A percentile compares a stretch with the other conserved stretches of the same genome.
phyloP scores from a whole-genome alignment of 169 alveolate genomes.

The Eimeria zaria region DNA sequence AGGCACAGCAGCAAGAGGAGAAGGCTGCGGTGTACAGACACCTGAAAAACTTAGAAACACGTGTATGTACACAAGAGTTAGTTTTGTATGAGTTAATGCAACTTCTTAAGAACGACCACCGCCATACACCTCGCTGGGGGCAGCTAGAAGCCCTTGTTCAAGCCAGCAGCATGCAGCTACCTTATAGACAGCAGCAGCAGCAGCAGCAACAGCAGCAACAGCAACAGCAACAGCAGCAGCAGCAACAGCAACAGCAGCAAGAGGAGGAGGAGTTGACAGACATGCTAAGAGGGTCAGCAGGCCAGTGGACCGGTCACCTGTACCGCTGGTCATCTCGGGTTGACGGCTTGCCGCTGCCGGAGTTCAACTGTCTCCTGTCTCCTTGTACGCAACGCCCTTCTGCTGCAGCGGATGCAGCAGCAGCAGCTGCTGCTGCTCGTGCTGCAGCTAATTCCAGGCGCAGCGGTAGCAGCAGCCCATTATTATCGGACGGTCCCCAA shows the following conservation, averaged over 20 bases:
- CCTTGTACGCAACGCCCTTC: no score
- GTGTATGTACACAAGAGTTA: not conserved
- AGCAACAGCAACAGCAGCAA: constrained; percentile 20
- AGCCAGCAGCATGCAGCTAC: constrained; percentile 29
- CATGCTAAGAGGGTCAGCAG: not conserved
- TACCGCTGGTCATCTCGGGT: not conserved
- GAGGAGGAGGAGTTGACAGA: not conserved
- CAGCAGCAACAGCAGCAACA: constrained; percentile 6
- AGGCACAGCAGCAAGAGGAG: no score
- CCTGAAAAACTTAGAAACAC: no score
- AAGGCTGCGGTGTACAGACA: no score
- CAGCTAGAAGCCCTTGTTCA: not conserved
- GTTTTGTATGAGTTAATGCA: not conserved
- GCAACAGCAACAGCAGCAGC: constrained; percentile 33
- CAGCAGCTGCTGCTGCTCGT: not conserved
- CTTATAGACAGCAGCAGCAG: constrained; percentile 40
- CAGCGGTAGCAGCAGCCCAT: not conserved
- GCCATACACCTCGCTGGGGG: constrained; percentile 30
- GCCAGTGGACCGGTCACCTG: not conserved
- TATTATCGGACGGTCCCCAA: not conserved
- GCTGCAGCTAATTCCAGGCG: not conserved
- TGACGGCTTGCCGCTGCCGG: not conserved
- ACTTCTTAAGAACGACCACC: constrained; percentile 46
- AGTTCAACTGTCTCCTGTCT: no score
- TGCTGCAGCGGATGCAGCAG: not conserved